Conservation (phyloP, 1,284 basidiomycete species). For the Coniophora puteana region DNA sequence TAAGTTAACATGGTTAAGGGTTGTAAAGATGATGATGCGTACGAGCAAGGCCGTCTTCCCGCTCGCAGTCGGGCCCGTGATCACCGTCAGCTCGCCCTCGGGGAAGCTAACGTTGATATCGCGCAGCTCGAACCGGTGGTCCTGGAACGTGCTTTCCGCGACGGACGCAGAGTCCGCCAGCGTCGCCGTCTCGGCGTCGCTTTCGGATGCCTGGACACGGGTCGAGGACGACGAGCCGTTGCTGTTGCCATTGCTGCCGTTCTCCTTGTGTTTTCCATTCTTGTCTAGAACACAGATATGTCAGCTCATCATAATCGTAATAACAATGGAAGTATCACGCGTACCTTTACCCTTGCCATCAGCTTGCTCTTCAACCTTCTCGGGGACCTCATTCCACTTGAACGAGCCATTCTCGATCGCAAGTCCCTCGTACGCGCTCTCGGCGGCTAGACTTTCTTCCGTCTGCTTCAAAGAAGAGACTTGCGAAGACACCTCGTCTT, state of each 20-base stretch:
- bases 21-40: slow-evolving; percentile 1
- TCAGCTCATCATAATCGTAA: too few relatives aligned
- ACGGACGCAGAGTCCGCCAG: slow-evolving; percentile 7
- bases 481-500: slow-evolving; percentile 77
- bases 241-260: slow-evolving; percentile 17
- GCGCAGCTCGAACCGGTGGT: slow-evolving; percentile 50
- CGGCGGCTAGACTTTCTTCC: slow-evolving; percentile 14
- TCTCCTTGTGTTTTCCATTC: slow-evolving; percentile 16
- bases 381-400: slow-evolving; percentile 52
- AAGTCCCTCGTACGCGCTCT: slow-evolving; percentile 35
- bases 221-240: neutral
- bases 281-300: too few relatives aligned
- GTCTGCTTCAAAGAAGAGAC: slow-evolving; percentile 60
- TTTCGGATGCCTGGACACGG: too few relatives aligned
- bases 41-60: slow-evolving; percentile 54
- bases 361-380: slow-evolving; percentile 2
- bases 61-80: slow-evolving; percentile 62
- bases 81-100: slow-evolving; percentile 47
- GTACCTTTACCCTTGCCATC: slow-evolving; percentile 5
- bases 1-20: neutral
- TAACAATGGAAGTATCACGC: too few relatives aligned
- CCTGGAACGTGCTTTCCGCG: slow-evolving; percentile 14
- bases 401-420: slow-evolving; percentile 56
- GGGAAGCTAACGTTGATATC: slow-evolving; percentile 61
- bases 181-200: slow-evolving; percentile 10